These are phyloP conservation scores for Syncephalastrum monosporum DNA, from an alignment of 371 early-diverging fungal genomes.

Conservation along the genomic window DNA sequence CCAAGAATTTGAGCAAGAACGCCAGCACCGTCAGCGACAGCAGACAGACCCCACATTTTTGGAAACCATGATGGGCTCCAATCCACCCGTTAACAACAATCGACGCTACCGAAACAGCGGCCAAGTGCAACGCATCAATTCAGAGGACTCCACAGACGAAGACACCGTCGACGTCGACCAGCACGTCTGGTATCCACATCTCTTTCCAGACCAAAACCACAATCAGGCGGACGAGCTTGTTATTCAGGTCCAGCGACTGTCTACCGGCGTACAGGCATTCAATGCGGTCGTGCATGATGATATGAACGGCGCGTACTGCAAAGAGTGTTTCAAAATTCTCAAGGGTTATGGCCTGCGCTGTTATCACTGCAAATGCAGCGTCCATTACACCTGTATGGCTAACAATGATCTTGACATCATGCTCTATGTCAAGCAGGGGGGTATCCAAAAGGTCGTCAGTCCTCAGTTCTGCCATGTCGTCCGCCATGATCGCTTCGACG, in stretches of 20 bases:
- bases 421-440: conserved; percentile 44
- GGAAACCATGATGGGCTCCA: conserved; percentile 21
- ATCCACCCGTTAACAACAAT: conserved; percentile 17
- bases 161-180: conserved; percentile 5
- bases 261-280: neutral
- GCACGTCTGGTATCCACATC: conserved; percentile 48
- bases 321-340: conserved; percentile 50
- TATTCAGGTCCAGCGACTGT: conserved; percentile 2
- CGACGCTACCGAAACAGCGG: conserved; percentile 11
- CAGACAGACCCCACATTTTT: conserved; percentile 15
- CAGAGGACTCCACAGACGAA: conserved; percentile 4
- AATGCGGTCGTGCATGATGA: conserved; percentile 18
- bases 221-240: conserved; percentile 7
- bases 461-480: conserved; percentile 43
- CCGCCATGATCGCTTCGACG: conserved; percentile 20
- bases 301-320: conserved; percentile 40
- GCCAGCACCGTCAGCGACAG: conserved; percentile 15
- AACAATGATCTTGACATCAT: conserved; percentile 35
- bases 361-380: conserved; percentile 47
- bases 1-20: conserved; percentile 34
- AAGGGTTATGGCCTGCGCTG: conserved; percentile 54
- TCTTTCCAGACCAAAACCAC: conserved; percentile 25
- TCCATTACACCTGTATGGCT: conserved; percentile 40
- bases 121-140: neutral
- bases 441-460: conserved; percentile 45